A percentile compares a stretch with the other conserved stretches of the same genome.
phyloP scores from a whole-genome alignment of 495 filamentous ascomycete genomes.

The Neurospora sublineolata region DNA sequence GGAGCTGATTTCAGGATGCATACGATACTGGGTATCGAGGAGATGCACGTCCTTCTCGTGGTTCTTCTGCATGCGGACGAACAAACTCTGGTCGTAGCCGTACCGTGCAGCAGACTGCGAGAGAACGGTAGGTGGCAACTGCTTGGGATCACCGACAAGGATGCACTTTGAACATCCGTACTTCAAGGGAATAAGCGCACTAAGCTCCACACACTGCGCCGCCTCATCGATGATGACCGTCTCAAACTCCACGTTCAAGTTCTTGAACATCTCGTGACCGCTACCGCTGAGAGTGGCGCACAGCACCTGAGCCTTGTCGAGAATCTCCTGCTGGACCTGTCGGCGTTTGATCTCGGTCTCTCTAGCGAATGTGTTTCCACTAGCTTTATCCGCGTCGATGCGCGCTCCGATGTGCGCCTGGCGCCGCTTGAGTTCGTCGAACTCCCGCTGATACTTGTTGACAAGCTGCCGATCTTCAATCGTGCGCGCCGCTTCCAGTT shows the following conservation, averaged over 20 bases:
- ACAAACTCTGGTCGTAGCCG: conserved; percentile 94
- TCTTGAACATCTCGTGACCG: conserved; percentile 96
- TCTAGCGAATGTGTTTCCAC: conserved; percentile 60
- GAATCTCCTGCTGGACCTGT: conserved; percentile 77
- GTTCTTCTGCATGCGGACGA: conserved; percentile 94
- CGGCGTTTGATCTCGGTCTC: conserved; percentile 78
- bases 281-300: conserved; percentile 92
- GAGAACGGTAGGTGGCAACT: conserved; percentile 88
- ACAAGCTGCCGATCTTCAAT: conserved; percentile 44
- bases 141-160: conserved; percentile 93
- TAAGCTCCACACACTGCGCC: conserved; percentile 94
- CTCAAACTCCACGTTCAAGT: conserved; percentile 89
- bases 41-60: conserved; percentile 84
- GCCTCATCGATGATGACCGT: conserved; percentile 98
- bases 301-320: conserved; percentile 81
- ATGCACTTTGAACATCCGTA: conserved; percentile 97
- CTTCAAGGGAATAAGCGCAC: conserved; percentile 91
- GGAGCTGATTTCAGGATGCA: conserved; percentile 88
- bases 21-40: conserved; percentile 93
- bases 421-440: conserved; percentile 66
- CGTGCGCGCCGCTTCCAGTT: conserved; percentile 58
- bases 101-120: conserved; percentile 86
- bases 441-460: conserved; percentile 60
- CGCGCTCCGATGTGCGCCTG: conserved; percentile 58
- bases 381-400: conserved; percentile 78